These are phyloP conservation scores for Candida yuanshanica DNA, from an alignment of 805 yeast species.

Conservation along the genomic window DNA sequence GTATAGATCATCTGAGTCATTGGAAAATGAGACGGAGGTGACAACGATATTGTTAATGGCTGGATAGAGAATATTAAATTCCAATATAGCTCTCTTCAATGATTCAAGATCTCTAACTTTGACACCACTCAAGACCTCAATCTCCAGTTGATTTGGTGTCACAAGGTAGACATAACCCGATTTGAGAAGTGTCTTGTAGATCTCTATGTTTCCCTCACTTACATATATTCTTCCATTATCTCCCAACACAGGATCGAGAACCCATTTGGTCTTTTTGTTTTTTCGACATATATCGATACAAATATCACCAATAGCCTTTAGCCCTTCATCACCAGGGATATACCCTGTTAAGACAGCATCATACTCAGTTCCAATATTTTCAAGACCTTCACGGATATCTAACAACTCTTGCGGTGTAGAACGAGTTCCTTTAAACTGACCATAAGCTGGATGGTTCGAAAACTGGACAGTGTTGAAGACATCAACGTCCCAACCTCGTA, in stretches of 20 bases:
- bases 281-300: constrained; percentile 27
- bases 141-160: constrained; percentile 74
- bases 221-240: constrained; percentile 86
- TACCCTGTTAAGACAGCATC: constrained; percentile 77
- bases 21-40: constrained; percentile 43
- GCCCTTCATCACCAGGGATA: constrained; percentile 54
- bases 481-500: constrained; percentile 90
- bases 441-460: constrained; percentile 92
- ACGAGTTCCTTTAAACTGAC: constrained; percentile 53
- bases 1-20: constrained; percentile 27
- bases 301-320: constrained; percentile 43
- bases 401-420: constrained; percentile 39
- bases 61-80: constrained; percentile 39
- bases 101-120: constrained; percentile 33
- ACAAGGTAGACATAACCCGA: constrained; percentile 42
- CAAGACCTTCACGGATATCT: constrained; percentile 52
- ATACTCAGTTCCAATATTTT: constrained; percentile 42
- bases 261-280: constrained; percentile 40
- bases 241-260: constrained; percentile 89
- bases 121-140: constrained; percentile 51
- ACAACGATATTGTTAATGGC: constrained; percentile 48
- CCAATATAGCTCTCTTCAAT: constrained; percentile 32
- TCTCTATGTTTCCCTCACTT: constrained; percentile 44
- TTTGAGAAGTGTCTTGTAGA: constrained; percentile 42
- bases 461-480: constrained; percentile 81